These are phyloP conservation scores for Tephrocybe sp. DNA, from an alignment of 768 basidiomycete genomes.

Conservation along the genomic window DNA sequence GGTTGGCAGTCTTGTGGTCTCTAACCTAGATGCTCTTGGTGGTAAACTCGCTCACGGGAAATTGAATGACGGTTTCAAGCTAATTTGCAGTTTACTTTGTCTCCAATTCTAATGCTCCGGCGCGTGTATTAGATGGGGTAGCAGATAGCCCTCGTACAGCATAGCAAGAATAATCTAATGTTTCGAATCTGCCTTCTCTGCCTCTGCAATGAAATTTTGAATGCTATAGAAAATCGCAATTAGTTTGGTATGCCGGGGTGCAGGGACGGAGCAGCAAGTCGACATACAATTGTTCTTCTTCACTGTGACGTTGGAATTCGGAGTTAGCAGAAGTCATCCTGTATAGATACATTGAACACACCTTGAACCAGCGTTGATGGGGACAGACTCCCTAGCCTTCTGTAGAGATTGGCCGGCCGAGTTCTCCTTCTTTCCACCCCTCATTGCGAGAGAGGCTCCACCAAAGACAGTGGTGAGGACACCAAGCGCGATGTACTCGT, in stretches of 20 bases:
- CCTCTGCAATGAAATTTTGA: constrained; percentile 76
- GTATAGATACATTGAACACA: constrained; percentile 34
- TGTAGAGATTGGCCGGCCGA: constrained; percentile 45
- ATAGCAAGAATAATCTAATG: constrained; percentile 31
- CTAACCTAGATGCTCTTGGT: no score
- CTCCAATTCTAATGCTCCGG: constrained; percentile 5
- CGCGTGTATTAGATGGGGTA: constrained; percentile 6
- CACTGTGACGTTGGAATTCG: constrained; percentile 41
- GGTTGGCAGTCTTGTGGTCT: no score
- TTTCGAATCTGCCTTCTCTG: constrained; percentile 70
- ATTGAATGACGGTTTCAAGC: no score
- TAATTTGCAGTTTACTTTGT: no score
- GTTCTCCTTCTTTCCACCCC: constrained; percentile 54
- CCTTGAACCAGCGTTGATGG: constrained; percentile 68
- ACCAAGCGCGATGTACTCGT: constrained; percentile 76
- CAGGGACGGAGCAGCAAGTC: not conserved
- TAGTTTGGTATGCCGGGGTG: constrained; percentile 22
- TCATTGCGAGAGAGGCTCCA: constrained; percentile 49
- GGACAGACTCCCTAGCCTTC: constrained; percentile 64
- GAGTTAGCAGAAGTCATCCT: constrained; percentile 9
- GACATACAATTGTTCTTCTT: constrained; percentile 84
- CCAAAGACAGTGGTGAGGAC: constrained; percentile 60
- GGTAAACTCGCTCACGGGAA: no score
- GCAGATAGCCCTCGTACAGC: constrained; percentile 6
- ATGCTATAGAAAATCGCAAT: constrained; percentile 57